Evolutionary conservation across 108 stramenopile genomes (phyloP).

Genomic region (Aurantiochytrium sp.): DNA sequence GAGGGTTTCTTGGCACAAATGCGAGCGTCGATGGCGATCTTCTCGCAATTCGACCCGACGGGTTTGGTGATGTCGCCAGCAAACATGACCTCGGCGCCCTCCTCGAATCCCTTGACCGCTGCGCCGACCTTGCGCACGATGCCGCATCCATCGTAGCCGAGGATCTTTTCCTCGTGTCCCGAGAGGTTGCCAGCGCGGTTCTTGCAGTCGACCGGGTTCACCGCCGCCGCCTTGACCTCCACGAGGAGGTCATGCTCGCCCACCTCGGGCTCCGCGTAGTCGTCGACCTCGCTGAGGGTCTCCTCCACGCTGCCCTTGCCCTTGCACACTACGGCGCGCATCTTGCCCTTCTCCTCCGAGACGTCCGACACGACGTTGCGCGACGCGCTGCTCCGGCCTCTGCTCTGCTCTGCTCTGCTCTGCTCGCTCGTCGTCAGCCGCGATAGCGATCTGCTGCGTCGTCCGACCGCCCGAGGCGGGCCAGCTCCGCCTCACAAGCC

Average conservation of each 20-base stretch:
- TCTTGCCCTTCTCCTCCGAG: neutral
- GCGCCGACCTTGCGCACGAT: neutral
- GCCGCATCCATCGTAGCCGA: neutral
- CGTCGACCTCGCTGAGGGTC: neutral
- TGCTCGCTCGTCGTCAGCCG: neutral
- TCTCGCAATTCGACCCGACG: neutral
- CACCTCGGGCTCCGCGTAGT: neutral
- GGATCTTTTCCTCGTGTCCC: neutral
- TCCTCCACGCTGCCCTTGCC: neutral
- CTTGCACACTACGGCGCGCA: neutral
- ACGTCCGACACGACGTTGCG: neutral
- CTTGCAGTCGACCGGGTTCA: neutral
- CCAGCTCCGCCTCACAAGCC: too few species aligned
- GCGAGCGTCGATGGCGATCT: neutral
- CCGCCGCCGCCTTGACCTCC: constrained; percentile 2
- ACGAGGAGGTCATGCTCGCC: neutral
- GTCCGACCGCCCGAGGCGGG: neutral
- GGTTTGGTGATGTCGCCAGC: neutral
- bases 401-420: neutral
- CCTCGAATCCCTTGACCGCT: neutral
- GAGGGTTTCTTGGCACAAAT: neutral
- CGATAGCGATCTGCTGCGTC: neutral
- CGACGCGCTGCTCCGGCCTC: neutral
- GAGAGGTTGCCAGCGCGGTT: neutral
- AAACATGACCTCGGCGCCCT: neutral